Evolutionary conservation across 352 stramenopile species (phyloP).

Genomic region (Phytophthora melonis): DNA sequence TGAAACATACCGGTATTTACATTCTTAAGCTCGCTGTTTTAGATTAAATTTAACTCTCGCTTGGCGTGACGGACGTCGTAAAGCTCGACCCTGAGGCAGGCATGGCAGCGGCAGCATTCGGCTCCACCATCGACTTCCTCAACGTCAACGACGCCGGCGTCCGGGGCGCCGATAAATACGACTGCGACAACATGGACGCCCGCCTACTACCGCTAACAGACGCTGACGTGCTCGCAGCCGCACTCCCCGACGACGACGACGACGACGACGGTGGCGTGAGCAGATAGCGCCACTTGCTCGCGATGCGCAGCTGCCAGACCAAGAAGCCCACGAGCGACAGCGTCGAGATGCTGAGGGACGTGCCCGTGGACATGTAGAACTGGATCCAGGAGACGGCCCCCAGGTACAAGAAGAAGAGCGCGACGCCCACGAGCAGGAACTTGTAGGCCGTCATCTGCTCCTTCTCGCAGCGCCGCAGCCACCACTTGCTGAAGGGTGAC

Average conservation of each 20-base stretch:
- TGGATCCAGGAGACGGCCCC: slow-evolving; percentile 72
- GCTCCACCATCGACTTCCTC: slow-evolving; percentile 39
- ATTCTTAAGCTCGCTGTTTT: background rate
- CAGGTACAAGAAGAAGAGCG: slow-evolving; percentile 80
- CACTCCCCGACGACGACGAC: slow-evolving; percentile 8
- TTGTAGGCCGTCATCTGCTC: slow-evolving; percentile 80
- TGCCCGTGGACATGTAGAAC: slow-evolving; percentile 60
- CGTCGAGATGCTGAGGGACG: slow-evolving; percentile 54
- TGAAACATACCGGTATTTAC: slow-evolving; percentile 28
- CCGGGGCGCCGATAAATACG: slow-evolving; percentile 27
- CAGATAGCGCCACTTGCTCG: slow-evolving; percentile 81
- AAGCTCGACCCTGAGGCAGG: slow-evolving; percentile 15
- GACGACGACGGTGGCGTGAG: slow-evolving; percentile 50
- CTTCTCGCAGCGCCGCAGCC: slow-evolving; percentile 69
- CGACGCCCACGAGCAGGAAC: slow-evolving; percentile 71
- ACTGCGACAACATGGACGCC: slow-evolving; percentile 19
- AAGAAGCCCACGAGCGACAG: slow-evolving; percentile 60
- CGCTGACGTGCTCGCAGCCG: slow-evolving; percentile 7
- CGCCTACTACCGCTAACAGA: background rate
- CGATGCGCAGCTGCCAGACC: slow-evolving; percentile 76
- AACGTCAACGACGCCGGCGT: slow-evolving; percentile 24
- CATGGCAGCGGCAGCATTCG: background rate
- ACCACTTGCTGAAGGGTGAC: slow-evolving; percentile 76
- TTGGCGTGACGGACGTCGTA: slow-evolving; percentile 14
- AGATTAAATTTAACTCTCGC: background rate